phyloP scores from a whole-genome alignment of 331 rosid genomes.

The Prunus yedoensis region DNA sequence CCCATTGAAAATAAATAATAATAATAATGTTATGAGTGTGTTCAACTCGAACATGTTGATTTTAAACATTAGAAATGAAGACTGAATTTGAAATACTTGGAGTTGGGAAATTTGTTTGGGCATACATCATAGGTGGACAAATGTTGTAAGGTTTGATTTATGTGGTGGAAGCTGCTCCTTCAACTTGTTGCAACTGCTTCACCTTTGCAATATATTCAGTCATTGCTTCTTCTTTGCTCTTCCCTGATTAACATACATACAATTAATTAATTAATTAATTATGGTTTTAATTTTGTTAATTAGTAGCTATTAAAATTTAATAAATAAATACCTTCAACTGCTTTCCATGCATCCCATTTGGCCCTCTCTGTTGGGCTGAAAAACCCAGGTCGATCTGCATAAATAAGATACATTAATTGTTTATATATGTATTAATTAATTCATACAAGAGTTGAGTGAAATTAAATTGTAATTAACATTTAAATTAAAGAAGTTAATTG shows the following conservation, averaged over 20 bases:
- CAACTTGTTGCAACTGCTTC: slow-evolving; percentile 20
- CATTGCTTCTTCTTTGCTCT: slow-evolving; percentile 26
- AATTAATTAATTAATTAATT: neutral
- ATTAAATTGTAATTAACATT: neutral
- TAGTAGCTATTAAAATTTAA: neutral
- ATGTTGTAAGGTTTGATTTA: too few species aligned
- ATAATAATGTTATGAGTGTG: too few species aligned
- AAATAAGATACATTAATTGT: neutral
- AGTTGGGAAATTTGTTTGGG: too few species aligned
- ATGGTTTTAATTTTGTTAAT: neutral
- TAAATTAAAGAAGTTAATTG: neutral
- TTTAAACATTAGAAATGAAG: too few species aligned
- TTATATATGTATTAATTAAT: too few species aligned
- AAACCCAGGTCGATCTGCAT: slow-evolving; percentile 14
- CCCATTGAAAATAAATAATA: too few species aligned
- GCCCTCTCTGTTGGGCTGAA: slow-evolving; percentile 26
- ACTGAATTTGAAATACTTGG: too few species aligned
- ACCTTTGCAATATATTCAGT: slow-evolving; percentile 24
- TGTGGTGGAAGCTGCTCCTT: neutral
- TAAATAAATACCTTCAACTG: slow-evolving; percentile 14
- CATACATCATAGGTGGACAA: too few species aligned
- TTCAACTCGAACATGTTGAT: too few species aligned
- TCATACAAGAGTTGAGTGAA: neutral
- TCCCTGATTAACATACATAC: slow-evolving; percentile 4
- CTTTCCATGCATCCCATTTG: slow-evolving; percentile 31